phyloP scores from a whole-genome alignment of 306 rosid genomes.

The Heteromeles arbutifolia region DNA sequence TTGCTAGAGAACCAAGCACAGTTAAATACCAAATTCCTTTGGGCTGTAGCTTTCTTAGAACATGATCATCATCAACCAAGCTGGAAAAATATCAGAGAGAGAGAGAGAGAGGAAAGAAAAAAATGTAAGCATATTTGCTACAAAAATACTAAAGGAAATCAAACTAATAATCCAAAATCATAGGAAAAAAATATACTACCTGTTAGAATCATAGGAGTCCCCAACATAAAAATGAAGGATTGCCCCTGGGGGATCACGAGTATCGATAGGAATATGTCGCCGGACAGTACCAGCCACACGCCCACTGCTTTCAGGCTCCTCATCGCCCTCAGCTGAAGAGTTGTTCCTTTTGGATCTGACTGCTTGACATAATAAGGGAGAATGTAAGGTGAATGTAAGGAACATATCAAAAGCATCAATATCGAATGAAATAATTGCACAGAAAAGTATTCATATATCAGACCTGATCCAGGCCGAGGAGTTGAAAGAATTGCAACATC shows the following conservation, averaged over 20 bases:
- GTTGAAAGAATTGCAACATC: conserved; percentile 95
- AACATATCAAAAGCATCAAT: neutral
- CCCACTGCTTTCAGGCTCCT: conserved; percentile 73
- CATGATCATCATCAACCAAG: conserved; percentile 78
- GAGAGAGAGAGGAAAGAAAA: neutral
- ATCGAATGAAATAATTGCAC: neutral
- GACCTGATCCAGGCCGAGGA: conserved; percentile 96
- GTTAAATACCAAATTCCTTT: conserved; percentile 82
- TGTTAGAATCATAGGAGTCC: conserved; percentile 65
- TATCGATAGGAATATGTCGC: conserved; percentile 79
- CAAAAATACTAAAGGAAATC: neutral
- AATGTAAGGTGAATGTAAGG: conserved; percentile 7
- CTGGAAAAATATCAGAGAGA: conserved; percentile 10
- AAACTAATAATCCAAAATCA: neutral
- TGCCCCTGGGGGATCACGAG: conserved; percentile 94
- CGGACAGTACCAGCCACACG: conserved; percentile 92
- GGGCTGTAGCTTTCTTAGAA: conserved; percentile 65
- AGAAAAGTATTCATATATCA: conserved; percentile 20
- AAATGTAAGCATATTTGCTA: conserved; percentile 12
- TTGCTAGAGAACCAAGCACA: conserved; percentile 96
- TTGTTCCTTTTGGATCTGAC: conserved; percentile 61
- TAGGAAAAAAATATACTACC: conserved; percentile 31
- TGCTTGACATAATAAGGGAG: conserved; percentile 36
- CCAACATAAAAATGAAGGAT: conserved; percentile 93
- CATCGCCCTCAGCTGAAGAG: conserved; percentile 48